phyloP scores from a whole-genome alignment of 2,329 filamentous ascomycete species.

The Fusarium newnesense region DNA sequence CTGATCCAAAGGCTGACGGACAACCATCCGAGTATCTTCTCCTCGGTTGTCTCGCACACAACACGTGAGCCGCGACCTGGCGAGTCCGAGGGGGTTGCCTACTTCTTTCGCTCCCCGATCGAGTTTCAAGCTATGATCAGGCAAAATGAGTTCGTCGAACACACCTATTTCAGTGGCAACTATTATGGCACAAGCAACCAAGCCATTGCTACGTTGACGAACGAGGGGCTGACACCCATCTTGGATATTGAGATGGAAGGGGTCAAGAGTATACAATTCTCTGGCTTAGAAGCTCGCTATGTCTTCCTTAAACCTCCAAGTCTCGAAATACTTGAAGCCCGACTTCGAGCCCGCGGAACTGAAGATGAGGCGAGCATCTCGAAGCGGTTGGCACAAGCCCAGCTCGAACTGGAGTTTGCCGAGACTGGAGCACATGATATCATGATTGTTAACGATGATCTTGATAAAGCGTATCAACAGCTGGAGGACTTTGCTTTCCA shows the following conservation, averaged over 20 bases:
- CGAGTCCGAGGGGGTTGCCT: not conserved
- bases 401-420: not conserved
- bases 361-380: not conserved
- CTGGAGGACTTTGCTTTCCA: not conserved
- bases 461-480: accelerated
- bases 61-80: not conserved
- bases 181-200: not conserved
- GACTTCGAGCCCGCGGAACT: not conserved
- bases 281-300: not conserved
- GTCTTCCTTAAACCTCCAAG: not conserved
- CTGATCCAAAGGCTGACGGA: not conserved
- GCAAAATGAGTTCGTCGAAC: not conserved
- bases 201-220: not conserved
- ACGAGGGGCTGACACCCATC: not conserved
- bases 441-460: not conserved
- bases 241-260: not conserved
- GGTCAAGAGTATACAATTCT: not conserved
- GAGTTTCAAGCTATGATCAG: not conserved
- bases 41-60: not conserved
- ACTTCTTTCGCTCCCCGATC: not conserved
- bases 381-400: not conserved
- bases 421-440: not conserved
- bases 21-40: not conserved
- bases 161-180: not conserved
- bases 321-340: accelerated